Base-by-base conservation (phyloP, 331 rosid genomes). In the Quercus phellos region DNA sequence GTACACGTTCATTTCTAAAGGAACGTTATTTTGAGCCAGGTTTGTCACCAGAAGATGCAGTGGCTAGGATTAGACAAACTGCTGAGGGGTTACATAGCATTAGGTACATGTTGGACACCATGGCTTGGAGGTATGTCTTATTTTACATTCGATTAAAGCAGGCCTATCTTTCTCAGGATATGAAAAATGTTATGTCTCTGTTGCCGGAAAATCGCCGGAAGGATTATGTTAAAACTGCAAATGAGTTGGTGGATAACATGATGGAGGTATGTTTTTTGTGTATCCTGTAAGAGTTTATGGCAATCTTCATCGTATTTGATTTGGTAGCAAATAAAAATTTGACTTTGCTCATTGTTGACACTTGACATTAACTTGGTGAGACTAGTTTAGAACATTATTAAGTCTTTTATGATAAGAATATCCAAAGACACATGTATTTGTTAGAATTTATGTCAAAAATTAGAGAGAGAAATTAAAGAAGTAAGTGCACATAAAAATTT, bases 61-160 rank as follows among this genome's bases (percentile, higher is more conserved):
- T 87, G 75, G 92, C 85, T 1, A 80, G 99, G 71, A 94, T 94
- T 24, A 94, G 73, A 76, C 97, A 92, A 55, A 94, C 99, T 0
- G 94, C 97, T 0, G 97, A 94, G 73, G 99, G 99, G 54, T 74
- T 94, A 0, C 98, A 89, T 29, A 84, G 90, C 79, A 85, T 94
- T 2, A 87, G 98, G 78, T 95, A 94, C 51, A 90, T 87, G 88
- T 72, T 94, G 81, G 99, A 94, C 56, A 88, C 82, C 38, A 88
- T 90, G 95, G 82, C 97, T 16, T 94, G 99, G 99, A 92, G 97
- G 85, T 94, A 94, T 43, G 90, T 92, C 42, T 64, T 94, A 43
- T 94, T 92, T 72, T 92, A 94, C 79, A 87, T 94, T 22, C 83
- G 99, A 0, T 70, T 92, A 0, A 94, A 94, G 60, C 85, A 89